Evolutionary conservation across 2,329 filamentous ascomycete species (phyloP), one percentile per base, ranked within the genome.

Genomic region (Penicillium sp.): DNA sequence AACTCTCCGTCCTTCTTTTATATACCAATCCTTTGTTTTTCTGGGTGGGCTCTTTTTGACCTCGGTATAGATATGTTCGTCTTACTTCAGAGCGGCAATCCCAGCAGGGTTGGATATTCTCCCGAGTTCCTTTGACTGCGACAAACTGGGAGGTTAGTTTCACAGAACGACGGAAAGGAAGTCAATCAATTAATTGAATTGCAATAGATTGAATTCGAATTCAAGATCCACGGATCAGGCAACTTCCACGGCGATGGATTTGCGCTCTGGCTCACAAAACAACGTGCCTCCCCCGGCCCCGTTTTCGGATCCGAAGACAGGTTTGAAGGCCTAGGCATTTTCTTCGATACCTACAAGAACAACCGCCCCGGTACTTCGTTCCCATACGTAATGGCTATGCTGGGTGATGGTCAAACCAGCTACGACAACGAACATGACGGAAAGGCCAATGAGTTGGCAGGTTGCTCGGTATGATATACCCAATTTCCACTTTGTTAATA

Each of bases 341-440:
- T 97, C 79, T 84, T 99, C 77, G 94, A 99, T 72, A 99, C 94
- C 46, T 99, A 99, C 82, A 99, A 99, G 85, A 99, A 99, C 80
- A 96, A 97, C 79, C 86, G 94, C 14, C 93, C 94, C 0, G 94
- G 94, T 45, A 88, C 91, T 43, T 89, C 96, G 47, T 99, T 99
- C 76, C 94, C 94, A 51, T 97, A 96, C 70, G 88, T 99, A 67
- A 97, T 97, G 92, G 93, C 92, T 61, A 97, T 97, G 94, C 81
- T 91, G 64, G 94, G 94, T 59, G 94, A 99, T 72, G 93, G 94
- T 60, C 80, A 91, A 70, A 96, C 88, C 6, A 72, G 80, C 14
- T 99, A 99, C 76, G 91, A 97, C 79, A 91, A 97, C 78, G 86
- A 87, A 66, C 92, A 92, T 67, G 94, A 99, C 68, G 94, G 94